A percentile compares a stretch with the other conserved stretches of the same genome.
Conservation (phyloP, 2,329 filamentous ascomycete species). For the Diaporthe aspalathi region DNA sequence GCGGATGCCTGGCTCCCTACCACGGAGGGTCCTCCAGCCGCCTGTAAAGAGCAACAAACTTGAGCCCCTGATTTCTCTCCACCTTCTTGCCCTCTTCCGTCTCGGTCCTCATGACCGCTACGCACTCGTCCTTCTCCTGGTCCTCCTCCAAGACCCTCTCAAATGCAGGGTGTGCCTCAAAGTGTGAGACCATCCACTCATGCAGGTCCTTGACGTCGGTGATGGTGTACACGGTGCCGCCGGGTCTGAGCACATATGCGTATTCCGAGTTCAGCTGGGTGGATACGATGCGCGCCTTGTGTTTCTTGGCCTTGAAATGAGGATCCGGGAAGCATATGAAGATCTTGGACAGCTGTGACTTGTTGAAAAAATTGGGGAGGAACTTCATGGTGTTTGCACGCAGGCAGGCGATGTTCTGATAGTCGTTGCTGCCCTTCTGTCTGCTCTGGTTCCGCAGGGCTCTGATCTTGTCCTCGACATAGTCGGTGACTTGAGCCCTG, state of each 20-base stretch:
- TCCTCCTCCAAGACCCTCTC: slow-evolving; percentile 78
- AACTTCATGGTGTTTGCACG: slow-evolving; percentile 99
- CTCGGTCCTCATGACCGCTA: slow-evolving; percentile 79
- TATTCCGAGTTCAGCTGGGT: slow-evolving; percentile 92
- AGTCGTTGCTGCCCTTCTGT: slow-evolving; percentile 60
- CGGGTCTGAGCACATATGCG: slow-evolving; percentile 84
- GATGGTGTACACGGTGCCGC: slow-evolving; percentile 93
- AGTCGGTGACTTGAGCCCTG: slow-evolving; percentile 88
- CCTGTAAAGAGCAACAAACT: slow-evolving; percentile 90
- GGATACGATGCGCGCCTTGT: slow-evolving; percentile 95
- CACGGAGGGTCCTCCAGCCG: slow-evolving; percentile 84
- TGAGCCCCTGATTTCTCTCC: slow-evolving; percentile 86
- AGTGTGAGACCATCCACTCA: slow-evolving; percentile 90
- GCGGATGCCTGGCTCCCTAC: slow-evolving; percentile 53
- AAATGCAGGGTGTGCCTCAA: slow-evolving; percentile 82
- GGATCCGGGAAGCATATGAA: slow-evolving; percentile 99
- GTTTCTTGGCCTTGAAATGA: slow-evolving; percentile 97
- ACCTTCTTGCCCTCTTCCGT: slow-evolving; percentile 99
- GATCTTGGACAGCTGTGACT: slow-evolving; percentile 84
- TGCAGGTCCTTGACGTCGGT: slow-evolving; percentile 97
- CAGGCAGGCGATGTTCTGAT: slow-evolving; percentile 89
- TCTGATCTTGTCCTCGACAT: slow-evolving; percentile 86
- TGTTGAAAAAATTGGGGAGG: slow-evolving; percentile 94
- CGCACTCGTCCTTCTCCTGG: slow-evolving; percentile 75
- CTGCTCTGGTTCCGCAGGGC: slow-evolving; percentile 77